Conservation (phyloP, 345 rosid genomes). For the Corymbia maculata region DNA sequence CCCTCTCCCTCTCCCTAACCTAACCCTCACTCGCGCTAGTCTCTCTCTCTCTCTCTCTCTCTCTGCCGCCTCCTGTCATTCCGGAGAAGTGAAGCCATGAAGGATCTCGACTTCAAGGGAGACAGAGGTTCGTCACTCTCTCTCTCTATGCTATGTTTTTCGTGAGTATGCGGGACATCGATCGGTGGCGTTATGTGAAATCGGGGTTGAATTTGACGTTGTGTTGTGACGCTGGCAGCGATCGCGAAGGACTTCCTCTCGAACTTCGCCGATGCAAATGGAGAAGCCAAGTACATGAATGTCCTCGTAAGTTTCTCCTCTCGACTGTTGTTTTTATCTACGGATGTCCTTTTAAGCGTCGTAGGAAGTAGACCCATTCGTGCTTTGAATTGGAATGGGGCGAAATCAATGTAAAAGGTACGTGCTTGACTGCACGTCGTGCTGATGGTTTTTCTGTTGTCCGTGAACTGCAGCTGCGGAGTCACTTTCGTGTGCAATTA, state of each 20-base stretch:
- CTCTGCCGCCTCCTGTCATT: neutral
- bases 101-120: conserved; percentile 38
- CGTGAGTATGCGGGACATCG: neutral
- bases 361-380: neutral
- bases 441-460: neutral
- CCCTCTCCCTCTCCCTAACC: neutral
- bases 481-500: neutral
- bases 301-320: conserved; percentile 53
- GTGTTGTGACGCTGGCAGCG: conserved; percentile 7
- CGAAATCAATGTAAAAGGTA: neutral
- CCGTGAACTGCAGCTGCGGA: neutral
- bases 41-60: neutral
- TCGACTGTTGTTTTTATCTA: neutral
- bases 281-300: conserved; percentile 67
- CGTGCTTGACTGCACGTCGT: neutral
- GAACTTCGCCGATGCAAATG: conserved; percentile 59
- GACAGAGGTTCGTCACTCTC: conserved; percentile 43
- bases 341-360: neutral
- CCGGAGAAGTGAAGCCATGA: conserved; percentile 29
- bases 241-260: conserved; percentile 75
- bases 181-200: neutral
- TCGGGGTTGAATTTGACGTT: neutral
- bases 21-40: neutral
- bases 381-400: neutral
- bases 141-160: neutral